Conservation (phyloP, 257 asterid genomes). For the Rhazya stricta region DNA sequence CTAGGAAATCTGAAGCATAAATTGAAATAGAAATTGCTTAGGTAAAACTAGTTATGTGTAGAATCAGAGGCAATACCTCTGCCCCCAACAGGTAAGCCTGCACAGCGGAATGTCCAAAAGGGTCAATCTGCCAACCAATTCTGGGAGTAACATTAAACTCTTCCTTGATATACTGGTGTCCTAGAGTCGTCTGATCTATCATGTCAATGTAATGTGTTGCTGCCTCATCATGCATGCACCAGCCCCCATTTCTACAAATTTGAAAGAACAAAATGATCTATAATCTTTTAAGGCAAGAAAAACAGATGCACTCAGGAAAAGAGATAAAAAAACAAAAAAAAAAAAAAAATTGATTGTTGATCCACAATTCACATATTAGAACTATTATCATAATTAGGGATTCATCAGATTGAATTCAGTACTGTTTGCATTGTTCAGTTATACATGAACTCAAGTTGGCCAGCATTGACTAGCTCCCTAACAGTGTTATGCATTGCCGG, state of each 20-base stretch:
- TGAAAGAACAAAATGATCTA: not conserved
- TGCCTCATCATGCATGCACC: conserved; percentile 99
- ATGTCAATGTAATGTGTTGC: conserved; percentile 89
- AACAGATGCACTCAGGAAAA: not conserved
- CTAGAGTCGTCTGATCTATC: conserved; percentile 97
- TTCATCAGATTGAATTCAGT: not conserved
- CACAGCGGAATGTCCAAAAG: conserved; percentile 96
- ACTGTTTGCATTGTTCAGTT: not conserved
- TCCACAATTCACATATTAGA: not conserved
- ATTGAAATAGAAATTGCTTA: not conserved
- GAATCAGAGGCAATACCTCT: conserved; percentile 44
- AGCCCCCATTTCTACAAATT: conserved; percentile 81
- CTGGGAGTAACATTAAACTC: conserved; percentile 84
- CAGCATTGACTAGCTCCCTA: conserved; percentile 54
- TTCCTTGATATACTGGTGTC: conserved; percentile 69
- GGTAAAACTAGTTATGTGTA: not conserved
- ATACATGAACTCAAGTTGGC: conserved; percentile 96
- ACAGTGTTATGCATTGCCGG: conserved; percentile 57
- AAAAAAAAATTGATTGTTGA: not conserved
- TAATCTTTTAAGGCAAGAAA: not conserved
- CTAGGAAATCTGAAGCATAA: not conserved
- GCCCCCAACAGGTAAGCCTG: conserved; percentile 98
- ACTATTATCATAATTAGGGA: not conserved
- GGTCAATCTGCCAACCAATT: conserved; percentile 98
- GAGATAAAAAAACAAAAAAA: not conserved